These are phyloP conservation scores for Ophiostoma sp. DNA, from an alignment of 2,329 filamentous ascomycete species.

Conservation along the genomic window DNA sequence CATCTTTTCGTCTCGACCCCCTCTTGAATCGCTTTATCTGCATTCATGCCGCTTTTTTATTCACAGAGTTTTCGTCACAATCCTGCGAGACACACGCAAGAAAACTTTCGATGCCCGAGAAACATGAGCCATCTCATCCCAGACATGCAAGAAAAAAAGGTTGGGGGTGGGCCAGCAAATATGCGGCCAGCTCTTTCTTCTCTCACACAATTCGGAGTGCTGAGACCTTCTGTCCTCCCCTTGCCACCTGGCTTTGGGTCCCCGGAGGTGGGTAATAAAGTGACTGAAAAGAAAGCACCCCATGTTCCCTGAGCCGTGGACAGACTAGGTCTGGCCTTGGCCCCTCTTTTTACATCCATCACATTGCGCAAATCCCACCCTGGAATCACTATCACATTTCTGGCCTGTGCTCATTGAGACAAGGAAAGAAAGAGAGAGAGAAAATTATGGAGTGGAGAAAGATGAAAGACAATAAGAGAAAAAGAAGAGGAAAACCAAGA, in stretches of 20 bases:
- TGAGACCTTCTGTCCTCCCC: not conserved
- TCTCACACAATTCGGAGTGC: not conserved
- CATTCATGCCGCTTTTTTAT: not conserved
- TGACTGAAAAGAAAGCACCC: not conserved
- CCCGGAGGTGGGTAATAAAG: not conserved
- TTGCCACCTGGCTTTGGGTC: not conserved
- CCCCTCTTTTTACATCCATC: not conserved
- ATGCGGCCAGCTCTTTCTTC: conserved; percentile 9
- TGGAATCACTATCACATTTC: conserved; percentile 18
- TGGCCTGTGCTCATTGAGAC: conserved; percentile 7
- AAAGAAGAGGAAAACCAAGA: not conserved
- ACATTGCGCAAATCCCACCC: conserved; percentile 17
- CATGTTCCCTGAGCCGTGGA: not conserved
- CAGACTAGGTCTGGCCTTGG: not conserved
- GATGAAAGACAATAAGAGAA: not conserved
- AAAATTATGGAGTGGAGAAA: not conserved
- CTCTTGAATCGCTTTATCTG: no score
- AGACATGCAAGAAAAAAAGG: conserved; percentile 4
- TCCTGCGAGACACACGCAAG: not conserved
- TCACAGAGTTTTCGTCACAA: not conserved
- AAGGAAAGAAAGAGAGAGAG: not conserved
- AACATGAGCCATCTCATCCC: not conserved
- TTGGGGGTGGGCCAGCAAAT: conserved; percentile 8
- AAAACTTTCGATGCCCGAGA: not conserved
- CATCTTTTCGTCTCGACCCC: not conserved